Conservation (phyloP, 768 basidiomycete species). For the Kwoniella europaea region DNA sequence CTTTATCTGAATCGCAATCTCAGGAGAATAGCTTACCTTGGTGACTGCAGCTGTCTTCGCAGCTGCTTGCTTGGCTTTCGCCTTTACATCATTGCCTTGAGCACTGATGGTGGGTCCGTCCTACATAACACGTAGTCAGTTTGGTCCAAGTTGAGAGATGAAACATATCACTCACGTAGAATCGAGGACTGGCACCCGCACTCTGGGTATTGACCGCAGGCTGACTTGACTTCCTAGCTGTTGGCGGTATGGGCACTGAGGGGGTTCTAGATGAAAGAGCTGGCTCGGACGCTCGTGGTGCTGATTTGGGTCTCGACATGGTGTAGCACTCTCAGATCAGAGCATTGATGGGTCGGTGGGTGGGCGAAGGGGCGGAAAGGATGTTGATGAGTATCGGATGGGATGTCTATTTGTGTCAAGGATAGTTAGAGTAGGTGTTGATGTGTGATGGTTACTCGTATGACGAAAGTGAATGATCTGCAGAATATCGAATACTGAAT, state of each 20-base stretch:
- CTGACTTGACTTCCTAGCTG: conserved; percentile 24
- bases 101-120: conserved; percentile 45
- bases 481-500: too few species aligned
- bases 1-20: neutral
- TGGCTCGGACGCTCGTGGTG: conserved; percentile 14
- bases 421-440: too few species aligned
- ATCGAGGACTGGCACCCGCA: conserved; percentile 28
- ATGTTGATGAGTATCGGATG: neutral
- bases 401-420: neutral
- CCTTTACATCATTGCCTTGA: conserved; percentile 28
- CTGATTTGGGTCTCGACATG: conserved; percentile 21
- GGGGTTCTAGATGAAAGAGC: conserved; percentile 10
- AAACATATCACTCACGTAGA: conserved; percentile 40
- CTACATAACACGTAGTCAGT: conserved; percentile 22
- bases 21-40: conserved; percentile 34
- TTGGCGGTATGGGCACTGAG: conserved; percentile 15
- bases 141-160: neutral
- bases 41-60: conserved; percentile 28
- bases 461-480: too few species aligned
- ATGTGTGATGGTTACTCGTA: too few species aligned
- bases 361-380: too few species aligned
- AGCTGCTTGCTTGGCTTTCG: conserved; percentile 34
- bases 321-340: neutral
- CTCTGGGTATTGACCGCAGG: conserved; percentile 19
- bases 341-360: neutral